phyloP scores from a whole-genome alignment of 345 rosid genomes.

The Turritis glabra region DNA sequence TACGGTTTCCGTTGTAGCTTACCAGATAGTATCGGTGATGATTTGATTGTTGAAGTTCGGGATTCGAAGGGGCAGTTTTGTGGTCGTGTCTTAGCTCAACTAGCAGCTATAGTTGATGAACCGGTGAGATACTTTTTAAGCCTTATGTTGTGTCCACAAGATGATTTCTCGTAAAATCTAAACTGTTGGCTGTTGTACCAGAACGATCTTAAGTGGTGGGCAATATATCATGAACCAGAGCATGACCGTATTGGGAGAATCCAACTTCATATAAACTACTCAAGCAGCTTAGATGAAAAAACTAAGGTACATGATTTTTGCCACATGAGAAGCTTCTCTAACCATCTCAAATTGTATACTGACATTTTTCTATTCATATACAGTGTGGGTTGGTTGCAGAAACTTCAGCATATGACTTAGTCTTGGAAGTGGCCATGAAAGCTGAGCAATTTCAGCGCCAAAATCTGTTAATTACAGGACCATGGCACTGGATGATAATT shows the following conservation, averaged over 20 bases:
- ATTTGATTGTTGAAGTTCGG: conserved; percentile 70
- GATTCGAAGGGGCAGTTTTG: conserved; percentile 69
- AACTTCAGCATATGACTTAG: conserved; percentile 87
- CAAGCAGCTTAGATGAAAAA: conserved; percentile 68
- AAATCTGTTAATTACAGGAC: conserved; percentile 63
- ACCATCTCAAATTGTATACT: background rate
- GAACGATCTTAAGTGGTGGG: conserved; percentile 88
- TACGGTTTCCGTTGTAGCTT: conserved; percentile 52
- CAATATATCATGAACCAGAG: conserved; percentile 79
- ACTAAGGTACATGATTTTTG: conserved; percentile 35
- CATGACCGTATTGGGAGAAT: conserved; percentile 82
- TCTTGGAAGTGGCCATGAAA: conserved; percentile 88
- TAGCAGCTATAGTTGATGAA: conserved; percentile 69
- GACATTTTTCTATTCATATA: background rate
- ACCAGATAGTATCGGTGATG: conserved; percentile 83
- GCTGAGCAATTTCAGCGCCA: conserved; percentile 68
- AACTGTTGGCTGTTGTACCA: conserved; percentile 37
- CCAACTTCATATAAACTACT: conserved; percentile 72
- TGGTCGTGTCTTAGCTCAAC: conserved; percentile 83
- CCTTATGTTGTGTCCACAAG: background rate
- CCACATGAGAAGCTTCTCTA: background rate
- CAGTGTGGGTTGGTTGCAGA: conserved; percentile 89
- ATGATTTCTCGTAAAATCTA: background rate
- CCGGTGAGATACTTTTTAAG: conserved; percentile 46
- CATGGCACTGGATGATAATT: conserved; percentile 81